Conservation (phyloP, 2,329 filamentous ascomycete species). For the Cytospora piceicola region DNA sequence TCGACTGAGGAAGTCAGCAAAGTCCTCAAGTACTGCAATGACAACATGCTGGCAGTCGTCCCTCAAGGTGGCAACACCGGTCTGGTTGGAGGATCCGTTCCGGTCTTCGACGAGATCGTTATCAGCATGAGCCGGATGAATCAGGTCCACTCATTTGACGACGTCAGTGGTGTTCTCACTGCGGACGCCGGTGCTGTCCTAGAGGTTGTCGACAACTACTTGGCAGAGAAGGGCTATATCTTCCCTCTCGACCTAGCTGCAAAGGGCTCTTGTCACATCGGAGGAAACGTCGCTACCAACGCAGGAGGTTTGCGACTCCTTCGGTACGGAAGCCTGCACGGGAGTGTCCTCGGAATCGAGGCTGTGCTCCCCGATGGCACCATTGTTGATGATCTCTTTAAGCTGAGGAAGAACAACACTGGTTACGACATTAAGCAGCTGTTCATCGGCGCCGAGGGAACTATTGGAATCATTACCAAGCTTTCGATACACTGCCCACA, state of each 20-base stretch:
- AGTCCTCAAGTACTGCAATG: slow-evolving; percentile 93
- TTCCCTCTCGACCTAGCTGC: slow-evolving; percentile 97
- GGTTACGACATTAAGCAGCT: slow-evolving; percentile 97
- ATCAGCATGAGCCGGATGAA: slow-evolving; percentile 92
- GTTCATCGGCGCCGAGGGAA: slow-evolving; percentile 94
- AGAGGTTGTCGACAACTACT: slow-evolving; percentile 83
- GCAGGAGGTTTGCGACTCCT: slow-evolving; percentile 88
- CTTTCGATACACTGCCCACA: slow-evolving; percentile 89
- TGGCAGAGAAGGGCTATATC: slow-evolving; percentile 82
- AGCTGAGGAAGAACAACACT: slow-evolving; percentile 96
- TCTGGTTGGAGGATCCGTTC: slow-evolving; percentile 91
- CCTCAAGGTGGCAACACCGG: slow-evolving; percentile 98
- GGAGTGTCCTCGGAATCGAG: slow-evolving; percentile 89
- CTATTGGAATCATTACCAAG: slow-evolving; percentile 90
- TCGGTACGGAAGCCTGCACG: slow-evolving; percentile 92
- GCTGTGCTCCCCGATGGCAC: slow-evolving; percentile 93
- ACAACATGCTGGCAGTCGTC: slow-evolving; percentile 87
- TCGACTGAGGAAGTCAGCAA: slow-evolving; percentile 87
- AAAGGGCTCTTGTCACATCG: slow-evolving; percentile 95
- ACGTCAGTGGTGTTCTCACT: slow-evolving; percentile 87
- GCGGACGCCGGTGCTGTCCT: slow-evolving; percentile 90
- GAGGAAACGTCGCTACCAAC: slow-evolving; percentile 94
- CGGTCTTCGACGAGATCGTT: slow-evolving; percentile 98
- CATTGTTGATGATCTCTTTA: slow-evolving; percentile 84
- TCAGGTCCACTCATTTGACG: slow-evolving; percentile 86